Base-by-base conservation (phyloP, 352 stramenopile species). In the Aphanomyces astaci region DNA sequence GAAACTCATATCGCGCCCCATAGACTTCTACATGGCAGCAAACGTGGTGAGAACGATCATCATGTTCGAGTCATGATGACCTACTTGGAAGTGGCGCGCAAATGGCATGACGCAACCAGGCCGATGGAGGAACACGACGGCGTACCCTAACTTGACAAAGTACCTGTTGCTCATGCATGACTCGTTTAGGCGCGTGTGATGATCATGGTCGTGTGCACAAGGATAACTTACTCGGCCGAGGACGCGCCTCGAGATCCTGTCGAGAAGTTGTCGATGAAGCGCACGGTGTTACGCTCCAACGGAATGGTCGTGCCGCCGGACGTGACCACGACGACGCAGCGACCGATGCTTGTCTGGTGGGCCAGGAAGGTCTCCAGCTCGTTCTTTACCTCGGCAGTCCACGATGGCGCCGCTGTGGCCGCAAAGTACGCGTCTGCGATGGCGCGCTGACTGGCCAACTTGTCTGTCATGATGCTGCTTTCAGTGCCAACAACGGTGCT, bases 231-330 rank as follows among this genome's bases (percentile, higher is more conserved):
- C 77, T 94, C 85, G 59, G 81, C 81, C 0, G 81, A 92, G 13
- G 86, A 77, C 2, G 92, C 90, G 31, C 93, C 94, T 33, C 94
- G 76, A 3, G 81, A 85, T n/a, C 96, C 96, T 0, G 96, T 99
- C 17, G 84, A 97, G 74, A 99, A 99, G 70, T 99, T 99, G 75
- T 99, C 96, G 28, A 99, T 82, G 76, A 96, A 98, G 46, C 96
- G 90, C 33, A 99, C 96, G 2, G 84, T 96, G 72, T 98, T 95
- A 45, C 86, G 76, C 80, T 99, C 96, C 28, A 99, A 82, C 62
- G 94, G 92, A 33, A 98, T 91, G 7, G 91, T 96, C 5, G 96
- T 99, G 17, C 96, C 96, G 30, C 96, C 96, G 0, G 88, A 98
- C 22, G 94, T 98, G 13, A 99, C 92, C 30, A 99, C 71, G 1